Percentiles rank a stretch among this genome's conserved stretches.
phyloP scores from a whole-genome alignment of 495 filamentous ascomycete genomes.

The Talaromyces thailandensis region DNA sequence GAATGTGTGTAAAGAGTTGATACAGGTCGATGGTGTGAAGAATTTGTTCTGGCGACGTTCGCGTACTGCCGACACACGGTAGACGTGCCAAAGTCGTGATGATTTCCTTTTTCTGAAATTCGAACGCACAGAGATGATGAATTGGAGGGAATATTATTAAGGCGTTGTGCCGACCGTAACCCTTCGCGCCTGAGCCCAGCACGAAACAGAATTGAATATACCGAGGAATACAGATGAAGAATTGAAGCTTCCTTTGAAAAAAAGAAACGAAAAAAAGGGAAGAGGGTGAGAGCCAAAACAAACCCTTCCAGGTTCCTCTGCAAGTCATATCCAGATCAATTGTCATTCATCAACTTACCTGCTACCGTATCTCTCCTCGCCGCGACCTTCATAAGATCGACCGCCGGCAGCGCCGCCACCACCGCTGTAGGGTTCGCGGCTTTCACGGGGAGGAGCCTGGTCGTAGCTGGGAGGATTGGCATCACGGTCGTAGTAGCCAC shows the following conservation, averaged over 20 bases:
- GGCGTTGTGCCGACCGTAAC: slow-evolving; percentile 6
- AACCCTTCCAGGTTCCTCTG: slow-evolving; percentile 33
- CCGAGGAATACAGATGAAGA: slow-evolving; percentile 7
- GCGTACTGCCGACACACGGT: neutral
- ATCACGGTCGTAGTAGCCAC: slow-evolving; percentile 38
- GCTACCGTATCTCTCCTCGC: slow-evolving; percentile 35
- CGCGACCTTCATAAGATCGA: slow-evolving; percentile 43
- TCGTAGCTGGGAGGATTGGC: slow-evolving; percentile 37
- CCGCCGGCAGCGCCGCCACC: slow-evolving; percentile 24
- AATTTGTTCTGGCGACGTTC: slow-evolving; percentile 3
- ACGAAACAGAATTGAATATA: slow-evolving; percentile 5
- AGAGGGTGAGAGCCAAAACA: slow-evolving; percentile 14
- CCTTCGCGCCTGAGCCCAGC: neutral
- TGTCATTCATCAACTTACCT: slow-evolving; percentile 28
- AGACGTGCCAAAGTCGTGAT: slow-evolving; percentile 6
- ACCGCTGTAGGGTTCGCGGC: slow-evolving; percentile 46
- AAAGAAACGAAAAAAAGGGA: neutral
- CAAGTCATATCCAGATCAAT: slow-evolving; percentile 23
- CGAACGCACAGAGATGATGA: slow-evolving; percentile 6
- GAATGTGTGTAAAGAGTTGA: slow-evolving; percentile 6
- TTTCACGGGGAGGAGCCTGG: slow-evolving; percentile 50
- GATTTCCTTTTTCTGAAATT: neutral
- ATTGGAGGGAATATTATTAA: neutral
- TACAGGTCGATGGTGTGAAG: slow-evolving; percentile 6
- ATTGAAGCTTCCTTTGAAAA: slow-evolving; percentile 2